phyloP scores from a whole-genome alignment of 163 green algal species.

The Volvox carteri region DNA sequence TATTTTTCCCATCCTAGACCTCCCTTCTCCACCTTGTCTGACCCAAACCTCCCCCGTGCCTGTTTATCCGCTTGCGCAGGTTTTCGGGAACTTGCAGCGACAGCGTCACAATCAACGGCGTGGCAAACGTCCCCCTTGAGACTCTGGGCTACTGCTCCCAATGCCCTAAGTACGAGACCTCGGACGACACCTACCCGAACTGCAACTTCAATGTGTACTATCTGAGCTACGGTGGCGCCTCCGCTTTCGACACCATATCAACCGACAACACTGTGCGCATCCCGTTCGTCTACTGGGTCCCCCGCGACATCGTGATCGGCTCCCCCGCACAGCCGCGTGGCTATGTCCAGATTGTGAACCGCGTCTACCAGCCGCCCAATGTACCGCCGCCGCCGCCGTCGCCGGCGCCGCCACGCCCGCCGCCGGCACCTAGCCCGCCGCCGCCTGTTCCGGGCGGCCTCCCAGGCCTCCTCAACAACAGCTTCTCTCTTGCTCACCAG shows the following conservation, averaged over 20 bases:
- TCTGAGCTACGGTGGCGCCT: background rate
- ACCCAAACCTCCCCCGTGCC: too few relatives aligned
- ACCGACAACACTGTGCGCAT: background rate
- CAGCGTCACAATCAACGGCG: background rate
- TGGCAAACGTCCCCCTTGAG: background rate
- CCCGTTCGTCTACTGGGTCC: constrained; percentile 31
- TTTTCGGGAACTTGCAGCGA: constrained; percentile 28
- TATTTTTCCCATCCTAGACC: too few relatives aligned
- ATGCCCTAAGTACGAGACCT: background rate
- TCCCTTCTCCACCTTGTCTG: too few relatives aligned
- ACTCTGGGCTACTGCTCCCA: constrained; percentile 44
- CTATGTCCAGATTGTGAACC: constrained; percentile 42
- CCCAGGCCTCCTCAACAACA: background rate
- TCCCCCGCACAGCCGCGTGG: background rate
- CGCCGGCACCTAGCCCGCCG: constrained; percentile 24
- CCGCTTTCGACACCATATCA: background rate
- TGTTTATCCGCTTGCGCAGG: background rate
- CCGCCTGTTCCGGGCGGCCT: constrained; percentile 22
- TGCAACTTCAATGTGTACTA: constrained; percentile 42
- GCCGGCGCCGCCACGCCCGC: constrained; percentile 26
- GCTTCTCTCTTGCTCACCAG: too few relatives aligned
- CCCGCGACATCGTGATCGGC: constrained; percentile 26
- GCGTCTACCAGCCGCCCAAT: constrained; percentile 24
- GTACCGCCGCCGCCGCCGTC: constrained; percentile 43
- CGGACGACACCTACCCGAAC: background rate